A percentile compares a stretch with the other conserved stretches of the same genome.
These are phyloP conservation scores for Phytopythium delawarense DNA, from an alignment of 352 stramenopile genomes.

Conservation along the genomic window DNA sequence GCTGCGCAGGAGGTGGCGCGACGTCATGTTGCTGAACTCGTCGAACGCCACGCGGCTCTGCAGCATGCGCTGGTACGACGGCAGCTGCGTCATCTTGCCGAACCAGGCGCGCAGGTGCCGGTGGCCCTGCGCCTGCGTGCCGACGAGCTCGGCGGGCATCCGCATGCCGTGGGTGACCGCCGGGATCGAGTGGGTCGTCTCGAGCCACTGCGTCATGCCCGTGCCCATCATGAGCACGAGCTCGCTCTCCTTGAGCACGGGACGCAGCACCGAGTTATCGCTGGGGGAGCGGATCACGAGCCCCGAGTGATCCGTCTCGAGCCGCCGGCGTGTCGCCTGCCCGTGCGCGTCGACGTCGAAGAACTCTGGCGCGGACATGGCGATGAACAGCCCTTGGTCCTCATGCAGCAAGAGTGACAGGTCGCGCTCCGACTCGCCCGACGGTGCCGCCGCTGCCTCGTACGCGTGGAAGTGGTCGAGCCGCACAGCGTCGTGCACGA, in stretches of 20 bases:
- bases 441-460: slow-evolving; percentile 16
- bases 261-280: slow-evolving; percentile 2
- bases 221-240: slow-evolving; percentile 22
- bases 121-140: background rate
- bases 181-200: slow-evolving; percentile 3
- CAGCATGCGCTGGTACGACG: slow-evolving; percentile 11
- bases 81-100: slow-evolving; percentile 14
- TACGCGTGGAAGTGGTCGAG: slow-evolving; percentile 72
- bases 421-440: slow-evolving; percentile 11
- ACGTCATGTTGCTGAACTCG: slow-evolving; percentile 8
- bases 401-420: slow-evolving; percentile 54
- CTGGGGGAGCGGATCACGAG: slow-evolving; percentile 27
- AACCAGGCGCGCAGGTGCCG: slow-evolving; percentile 9
- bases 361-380: slow-evolving; percentile 42
- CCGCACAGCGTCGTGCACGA: slow-evolving; percentile 39
- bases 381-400: slow-evolving; percentile 57
- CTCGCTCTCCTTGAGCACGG: slow-evolving; percentile 14
- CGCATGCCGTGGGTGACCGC: slow-evolving; percentile 19
- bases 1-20: slow-evolving; percentile 5
- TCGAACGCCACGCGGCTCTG: slow-evolving; percentile 7
- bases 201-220: slow-evolving; percentile 14
- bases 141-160: slow-evolving; percentile 8
- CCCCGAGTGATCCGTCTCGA: background rate
- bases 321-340: background rate
- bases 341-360: slow-evolving; percentile 27